Evolutionary conservation across 2,329 filamentous ascomycete species (phyloP).

Genomic region (Escovopsis sp.): DNA sequence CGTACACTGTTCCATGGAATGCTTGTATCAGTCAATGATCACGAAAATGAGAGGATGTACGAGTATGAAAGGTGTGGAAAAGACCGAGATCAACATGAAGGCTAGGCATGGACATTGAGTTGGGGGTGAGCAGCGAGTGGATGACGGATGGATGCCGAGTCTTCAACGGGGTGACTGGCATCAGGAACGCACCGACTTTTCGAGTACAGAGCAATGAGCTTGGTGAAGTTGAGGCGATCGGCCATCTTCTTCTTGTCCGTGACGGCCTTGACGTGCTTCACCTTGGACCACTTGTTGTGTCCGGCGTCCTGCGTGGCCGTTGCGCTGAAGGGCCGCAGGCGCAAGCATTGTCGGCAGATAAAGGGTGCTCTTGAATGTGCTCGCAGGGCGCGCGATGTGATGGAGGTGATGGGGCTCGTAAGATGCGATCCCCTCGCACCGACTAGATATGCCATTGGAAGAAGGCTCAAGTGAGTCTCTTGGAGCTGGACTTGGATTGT

Average conservation of each 20-base stretch:
- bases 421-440: not conserved
- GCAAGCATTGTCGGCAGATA: slow-evolving; percentile 33
- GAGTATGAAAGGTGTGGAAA: too few species aligned
- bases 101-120: too few species aligned
- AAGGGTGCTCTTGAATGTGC: not conserved
- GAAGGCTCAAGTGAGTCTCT: too few species aligned
- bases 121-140: too few species aligned
- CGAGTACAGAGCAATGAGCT: slow-evolving; percentile 59
- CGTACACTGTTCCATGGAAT: slow-evolving; percentile 48
- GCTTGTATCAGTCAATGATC: too few species aligned
- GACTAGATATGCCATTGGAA: slow-evolving; percentile 1
- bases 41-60: too few species aligned
- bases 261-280: slow-evolving; percentile 85
- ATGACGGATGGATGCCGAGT: too few species aligned
- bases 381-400: not conserved
- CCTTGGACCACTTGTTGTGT: slow-evolving; percentile 92
- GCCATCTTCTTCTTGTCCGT: slow-evolving; percentile 67
- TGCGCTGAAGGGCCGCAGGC: slow-evolving; percentile 32
- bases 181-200: slow-evolving; percentile 38
- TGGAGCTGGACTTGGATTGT: too few species aligned
- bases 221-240: slow-evolving; percentile 50
- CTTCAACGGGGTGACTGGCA: too few species aligned
- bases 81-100: too few species aligned
- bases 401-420: too few species aligned
- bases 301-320: slow-evolving; percentile 40